Base-by-base conservation (phyloP, 805 yeast species). In the Ogataea minuta region DNA sequence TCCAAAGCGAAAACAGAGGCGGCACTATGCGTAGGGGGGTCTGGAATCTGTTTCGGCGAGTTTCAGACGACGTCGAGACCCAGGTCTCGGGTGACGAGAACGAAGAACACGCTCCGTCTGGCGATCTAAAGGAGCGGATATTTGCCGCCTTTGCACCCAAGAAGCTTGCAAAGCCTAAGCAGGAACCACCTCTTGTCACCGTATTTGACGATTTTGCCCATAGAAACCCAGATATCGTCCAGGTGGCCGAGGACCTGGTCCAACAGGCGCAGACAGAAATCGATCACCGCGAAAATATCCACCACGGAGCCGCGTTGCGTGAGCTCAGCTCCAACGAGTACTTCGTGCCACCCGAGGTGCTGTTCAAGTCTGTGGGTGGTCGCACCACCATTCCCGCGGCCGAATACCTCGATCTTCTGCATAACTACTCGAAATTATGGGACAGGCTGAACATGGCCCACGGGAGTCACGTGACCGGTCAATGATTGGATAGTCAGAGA, bases 381-480 rank as follows among this genome's bases (percentile, higher is more conserved):
- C 31, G 53, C 13, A 10, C 34, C 5, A 7, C 24, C 25, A 49
- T 49, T 20, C 53, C 53, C 4, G 45, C 36, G 15, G 43, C 43
- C 11, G 53, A 49, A 33, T 44, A 49, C 23, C 37, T 31, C 20
- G 53, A 39, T 11, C 34, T 49, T 21, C n/a, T 49, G 13, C 29
- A 33, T 31, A 42, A 44, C 13, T 49, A 49, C 39, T 26, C 41
- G 13, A 42, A 27, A 17, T 41, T 44, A 4, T 46, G 46, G 48
- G 31, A 37, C 19, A 20, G 29, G 21, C 32, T 43, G 21, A 12
- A 8, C 14, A 17, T 16, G 15, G 20, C 14, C 5, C 12, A 26
- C 10, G 10, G n/a, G n/a, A 23, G 40, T 48, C 63, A 59, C 63
- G 63, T 57, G 63, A 54, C 45, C 31, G 11, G 11, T 14, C 11